These are phyloP conservation scores for Phytophthora palmivora DNA, from an alignment of 352 stramenopile genomes.

Conservation along the genomic window DNA sequence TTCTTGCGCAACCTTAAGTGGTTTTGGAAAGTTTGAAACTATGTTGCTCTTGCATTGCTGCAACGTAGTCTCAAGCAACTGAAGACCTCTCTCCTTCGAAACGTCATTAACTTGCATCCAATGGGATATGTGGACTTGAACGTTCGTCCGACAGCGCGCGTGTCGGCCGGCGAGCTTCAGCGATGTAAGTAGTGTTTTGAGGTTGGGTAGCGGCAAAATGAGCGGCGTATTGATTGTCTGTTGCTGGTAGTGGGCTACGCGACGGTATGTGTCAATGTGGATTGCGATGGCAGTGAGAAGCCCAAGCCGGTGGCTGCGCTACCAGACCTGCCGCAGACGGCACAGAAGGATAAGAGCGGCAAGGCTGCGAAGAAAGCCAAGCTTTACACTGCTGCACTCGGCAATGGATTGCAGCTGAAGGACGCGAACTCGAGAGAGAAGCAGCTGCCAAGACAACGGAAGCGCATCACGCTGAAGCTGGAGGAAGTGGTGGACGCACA, in stretches of 20 bases:
- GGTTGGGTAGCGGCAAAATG: no score
- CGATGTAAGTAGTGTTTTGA: conserved; percentile 48
- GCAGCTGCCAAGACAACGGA: conserved; percentile 59
- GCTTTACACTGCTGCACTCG: conserved; percentile 52
- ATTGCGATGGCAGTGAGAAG: conserved; percentile 59
- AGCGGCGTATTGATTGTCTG: no score
- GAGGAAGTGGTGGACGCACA: conserved; percentile 76
- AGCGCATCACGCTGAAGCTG: conserved; percentile 77
- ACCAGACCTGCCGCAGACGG: conserved; percentile 39
- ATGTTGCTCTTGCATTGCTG: no score
- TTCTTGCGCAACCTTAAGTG: no score
- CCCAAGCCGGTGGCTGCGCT: conserved; percentile 53
- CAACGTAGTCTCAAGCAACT: no score
- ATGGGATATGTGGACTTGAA: conserved; percentile 77
- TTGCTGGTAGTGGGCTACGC: conserved; percentile 67
- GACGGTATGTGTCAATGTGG: conserved; percentile 66
- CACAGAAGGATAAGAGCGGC: conserved; percentile 38
- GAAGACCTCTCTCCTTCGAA: no score
- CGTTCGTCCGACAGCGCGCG: conserved; percentile 55
- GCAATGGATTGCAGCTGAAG: conserved; percentile 55
- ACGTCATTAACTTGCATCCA: no score
- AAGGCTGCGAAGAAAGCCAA: conserved; percentile 75
- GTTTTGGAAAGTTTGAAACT: no score
- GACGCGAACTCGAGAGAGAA: conserved; percentile 27
- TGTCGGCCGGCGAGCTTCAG: conserved; percentile 67